Evolutionary conservation across 345 rosid species (phyloP).

Genomic region (Pugionium dolabratum): DNA sequence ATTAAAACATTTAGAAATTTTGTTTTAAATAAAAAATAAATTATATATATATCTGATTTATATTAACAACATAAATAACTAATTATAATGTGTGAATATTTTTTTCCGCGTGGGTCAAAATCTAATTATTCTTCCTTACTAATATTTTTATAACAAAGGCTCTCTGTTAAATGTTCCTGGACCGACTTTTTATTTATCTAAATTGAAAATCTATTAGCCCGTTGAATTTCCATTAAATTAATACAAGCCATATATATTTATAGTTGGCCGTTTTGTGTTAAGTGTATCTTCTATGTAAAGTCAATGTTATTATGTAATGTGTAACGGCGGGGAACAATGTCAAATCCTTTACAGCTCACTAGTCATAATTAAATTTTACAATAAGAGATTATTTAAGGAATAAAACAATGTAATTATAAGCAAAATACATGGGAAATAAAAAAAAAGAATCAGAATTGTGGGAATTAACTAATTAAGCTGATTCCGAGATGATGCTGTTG

Average conservation of each 20-base stretch:
- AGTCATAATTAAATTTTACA: conserved; percentile 16
- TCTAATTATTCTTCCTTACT: background rate
- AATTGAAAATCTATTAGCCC: conserved; percentile 9
- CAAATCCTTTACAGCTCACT: conserved; percentile 38
- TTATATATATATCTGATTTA: too few species aligned
- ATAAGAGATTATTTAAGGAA: background rate
- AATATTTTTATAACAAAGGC: conserved; percentile 3
- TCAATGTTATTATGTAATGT: conserved; percentile 22
- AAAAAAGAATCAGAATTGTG: background rate
- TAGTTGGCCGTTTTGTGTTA: conserved; percentile 34
- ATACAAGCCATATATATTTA: conserved; percentile 19
- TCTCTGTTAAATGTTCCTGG: conserved; percentile 39
- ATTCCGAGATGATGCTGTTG: background rate
- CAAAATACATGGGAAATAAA: background rate
- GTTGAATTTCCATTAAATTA: conserved; percentile 43
- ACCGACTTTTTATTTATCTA: conserved; percentile 28
- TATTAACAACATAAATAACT: too few species aligned
- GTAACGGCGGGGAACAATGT: conserved; percentile 27
- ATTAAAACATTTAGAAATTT: too few species aligned
- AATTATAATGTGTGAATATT: too few species aligned
- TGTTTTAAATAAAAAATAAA: too few species aligned
- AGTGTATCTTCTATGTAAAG: conserved; percentile 30
- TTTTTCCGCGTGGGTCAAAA: too few species aligned
- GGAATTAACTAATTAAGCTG: background rate
- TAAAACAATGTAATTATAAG: background rate